phyloP scores from a whole-genome alignment of 805 yeast genomes.

The Ogataea paraovalis region DNA sequence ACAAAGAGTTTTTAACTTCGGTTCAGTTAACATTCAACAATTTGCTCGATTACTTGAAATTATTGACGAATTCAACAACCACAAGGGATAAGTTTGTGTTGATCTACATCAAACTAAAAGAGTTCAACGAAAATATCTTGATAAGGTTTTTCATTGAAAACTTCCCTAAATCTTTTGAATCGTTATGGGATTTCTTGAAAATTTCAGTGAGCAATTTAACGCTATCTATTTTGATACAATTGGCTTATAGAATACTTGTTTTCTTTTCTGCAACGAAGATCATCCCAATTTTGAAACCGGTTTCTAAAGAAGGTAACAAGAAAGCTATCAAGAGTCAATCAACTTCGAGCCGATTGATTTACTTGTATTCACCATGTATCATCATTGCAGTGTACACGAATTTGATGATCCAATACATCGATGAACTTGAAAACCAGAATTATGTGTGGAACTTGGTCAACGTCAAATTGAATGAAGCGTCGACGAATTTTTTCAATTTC shows the following conservation, averaged over 20 bases:
- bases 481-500: constrained; percentile 3
- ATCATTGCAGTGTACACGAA: constrained; percentile 95
- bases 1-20: constrained; percentile 31
- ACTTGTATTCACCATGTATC: constrained; percentile 90
- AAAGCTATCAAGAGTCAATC: constrained; percentile 16
- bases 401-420: constrained; percentile 82
- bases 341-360: constrained; percentile 51
- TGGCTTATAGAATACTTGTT: constrained; percentile 81
- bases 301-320: constrained; percentile 11
- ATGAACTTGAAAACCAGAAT: constrained; percentile 60
- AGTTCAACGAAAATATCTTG: constrained; percentile 24
- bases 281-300: constrained; percentile 54
- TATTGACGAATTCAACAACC: constrained; percentile 15
- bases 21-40: constrained; percentile 27
- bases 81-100: constrained; percentile 15
- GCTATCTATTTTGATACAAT: constrained; percentile 73
- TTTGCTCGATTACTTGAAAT: constrained; percentile 15
- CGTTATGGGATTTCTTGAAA: constrained; percentile 51
- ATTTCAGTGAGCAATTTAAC: constrained; percentile 61
- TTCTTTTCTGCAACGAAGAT: constrained; percentile 90
- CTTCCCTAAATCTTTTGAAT: constrained; percentile 49
- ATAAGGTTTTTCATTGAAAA: constrained; percentile 45
- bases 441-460: constrained; percentile 32
- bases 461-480: constrained; percentile 16
- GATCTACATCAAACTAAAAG: constrained; percentile 21